Evolutionary conservation across 352 stramenopile species (phyloP).

Genomic region (Phytophthora sojae): DNA sequence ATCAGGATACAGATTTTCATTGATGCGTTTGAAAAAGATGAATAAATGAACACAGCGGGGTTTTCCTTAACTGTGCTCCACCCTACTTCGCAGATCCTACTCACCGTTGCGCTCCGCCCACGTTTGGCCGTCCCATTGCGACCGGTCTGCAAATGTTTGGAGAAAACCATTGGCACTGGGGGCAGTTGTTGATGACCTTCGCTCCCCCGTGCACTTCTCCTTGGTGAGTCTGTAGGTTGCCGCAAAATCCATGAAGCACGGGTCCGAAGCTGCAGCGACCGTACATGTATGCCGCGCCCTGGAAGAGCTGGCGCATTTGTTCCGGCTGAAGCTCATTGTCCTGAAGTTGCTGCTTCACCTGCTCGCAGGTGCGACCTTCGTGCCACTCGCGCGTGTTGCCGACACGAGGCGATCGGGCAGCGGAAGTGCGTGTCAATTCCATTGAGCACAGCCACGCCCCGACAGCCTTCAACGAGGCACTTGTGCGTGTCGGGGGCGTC

Average conservation of each 20-base stretch:
- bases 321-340: conserved; percentile 15
- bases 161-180: neutral
- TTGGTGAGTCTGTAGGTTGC: neutral
- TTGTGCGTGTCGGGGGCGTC: conserved; percentile 2
- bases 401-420: conserved; percentile 19
- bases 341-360: conserved; percentile 17
- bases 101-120: neutral
- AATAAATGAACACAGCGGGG: too few relatives aligned
- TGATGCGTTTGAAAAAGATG: too few relatives aligned
- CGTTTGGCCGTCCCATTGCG: neutral
- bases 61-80: too few relatives aligned
- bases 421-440: conserved; percentile 18
- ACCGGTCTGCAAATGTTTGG: neutral
- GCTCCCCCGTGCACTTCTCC: neutral
- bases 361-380: conserved; percentile 20
- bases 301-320: neutral
- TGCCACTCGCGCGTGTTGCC: conserved; percentile 33
- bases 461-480: neutral
- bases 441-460: neutral
- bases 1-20: too few relatives aligned
- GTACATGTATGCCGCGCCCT: neutral
- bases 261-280: neutral
- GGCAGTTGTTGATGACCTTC: neutral
- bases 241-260: neutral
- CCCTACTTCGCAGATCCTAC: neutral